phyloP scores from a whole-genome alignment of 345 rosid species.

The Lepidium didymum region DNA sequence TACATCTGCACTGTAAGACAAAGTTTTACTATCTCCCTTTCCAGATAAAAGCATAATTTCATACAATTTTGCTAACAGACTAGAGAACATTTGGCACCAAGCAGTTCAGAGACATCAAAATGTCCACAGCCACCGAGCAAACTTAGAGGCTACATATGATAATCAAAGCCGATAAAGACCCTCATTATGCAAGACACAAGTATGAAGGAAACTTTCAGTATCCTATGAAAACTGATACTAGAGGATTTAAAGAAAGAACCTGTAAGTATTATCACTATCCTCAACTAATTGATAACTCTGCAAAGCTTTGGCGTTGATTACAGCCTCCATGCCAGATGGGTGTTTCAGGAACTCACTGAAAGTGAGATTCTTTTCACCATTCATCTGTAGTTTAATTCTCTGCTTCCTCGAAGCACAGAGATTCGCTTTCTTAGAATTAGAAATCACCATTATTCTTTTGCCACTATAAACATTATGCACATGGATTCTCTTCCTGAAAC shows the following conservation, averaged over 20 bases:
- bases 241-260: constrained; percentile 30
- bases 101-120: neutral
- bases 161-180: neutral
- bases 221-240: neutral
- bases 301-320: constrained; percentile 60
- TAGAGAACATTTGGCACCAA: neutral
- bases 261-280: constrained; percentile 41
- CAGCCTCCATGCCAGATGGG: constrained; percentile 61
- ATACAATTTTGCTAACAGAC: neutral
- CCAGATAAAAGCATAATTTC: neutral
- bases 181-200: neutral
- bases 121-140: neutral
- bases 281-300: constrained; percentile 49
- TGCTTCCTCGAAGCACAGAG: constrained; percentile 55
- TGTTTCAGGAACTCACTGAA: constrained; percentile 57
- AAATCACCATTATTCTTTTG: constrained; percentile 1
- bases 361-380: constrained; percentile 28
- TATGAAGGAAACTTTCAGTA: neutral
- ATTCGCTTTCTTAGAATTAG: constrained; percentile 51
- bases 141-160: neutral
- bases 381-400: constrained; percentile 44
- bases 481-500: constrained; percentile 20
- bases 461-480: neutral
- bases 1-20: constrained; percentile 47
- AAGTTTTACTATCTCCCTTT: constrained; percentile 9